A percentile compares a stretch with the other conserved stretches of the same genome.
phyloP scores from a whole-genome alignment of 495 filamentous ascomycete genomes.

The Daldinia loculata region DNA sequence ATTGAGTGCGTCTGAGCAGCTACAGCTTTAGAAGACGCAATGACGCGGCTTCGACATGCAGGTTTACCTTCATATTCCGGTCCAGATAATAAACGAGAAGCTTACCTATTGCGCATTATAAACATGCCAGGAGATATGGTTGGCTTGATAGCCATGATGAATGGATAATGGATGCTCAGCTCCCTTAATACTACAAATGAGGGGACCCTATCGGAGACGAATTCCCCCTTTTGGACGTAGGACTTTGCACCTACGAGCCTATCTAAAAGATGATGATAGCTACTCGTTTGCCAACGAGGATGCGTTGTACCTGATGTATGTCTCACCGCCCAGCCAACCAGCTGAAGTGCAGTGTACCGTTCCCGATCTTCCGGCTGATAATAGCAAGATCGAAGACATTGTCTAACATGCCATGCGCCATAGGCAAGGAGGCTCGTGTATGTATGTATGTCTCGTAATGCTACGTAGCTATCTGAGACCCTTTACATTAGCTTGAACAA shows the following conservation, averaged over 20 bases:
- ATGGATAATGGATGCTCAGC: not conserved
- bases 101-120: not conserved
- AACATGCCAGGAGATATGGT: not conserved
- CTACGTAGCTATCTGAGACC: not conserved
- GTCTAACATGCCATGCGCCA: conserved; percentile 19
- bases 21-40: not conserved
- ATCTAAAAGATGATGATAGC: not conserved
- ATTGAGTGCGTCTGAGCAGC: not conserved
- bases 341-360: not conserved
- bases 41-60: not conserved
- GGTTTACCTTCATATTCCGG: not conserved
- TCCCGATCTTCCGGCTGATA: conserved; percentile 11
- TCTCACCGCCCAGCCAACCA: conserved; percentile 25
- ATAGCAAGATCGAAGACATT: conserved; percentile 31
- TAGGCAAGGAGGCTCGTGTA: conserved; percentile 12
- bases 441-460: conserved; percentile 21
- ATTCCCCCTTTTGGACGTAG: not conserved
- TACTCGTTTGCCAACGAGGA: conserved; percentile 1
- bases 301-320: conserved; percentile 30
- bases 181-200: not conserved
- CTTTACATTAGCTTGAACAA: not conserved
- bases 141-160: not conserved
- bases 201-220: not conserved
- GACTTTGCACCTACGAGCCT: not conserved
- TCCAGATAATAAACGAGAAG: not conserved